These are phyloP conservation scores for Leccinum fallax DNA, from an alignment of 1,284 basidiomycete genomes.

Conservation along the genomic window DNA sequence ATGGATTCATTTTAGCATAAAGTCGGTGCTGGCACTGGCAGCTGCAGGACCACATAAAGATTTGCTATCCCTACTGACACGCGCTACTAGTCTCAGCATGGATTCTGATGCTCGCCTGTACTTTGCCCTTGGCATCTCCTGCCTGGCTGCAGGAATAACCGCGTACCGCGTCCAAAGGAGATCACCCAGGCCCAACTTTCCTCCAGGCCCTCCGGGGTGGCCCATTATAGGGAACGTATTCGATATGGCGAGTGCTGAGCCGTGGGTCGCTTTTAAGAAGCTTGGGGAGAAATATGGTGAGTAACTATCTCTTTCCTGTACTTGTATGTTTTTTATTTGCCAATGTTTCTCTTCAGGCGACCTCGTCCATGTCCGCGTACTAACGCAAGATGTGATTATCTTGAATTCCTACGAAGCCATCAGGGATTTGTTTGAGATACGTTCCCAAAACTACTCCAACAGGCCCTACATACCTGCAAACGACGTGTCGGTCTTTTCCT, in stretches of 20 bases:
- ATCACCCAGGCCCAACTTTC: not conserved
- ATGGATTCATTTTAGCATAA: not conserved
- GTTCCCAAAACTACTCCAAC: conserved; percentile 1
- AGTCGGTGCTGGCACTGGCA: not conserved
- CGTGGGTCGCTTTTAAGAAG: not conserved
- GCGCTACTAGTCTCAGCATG: not conserved
- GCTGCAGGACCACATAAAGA: not conserved
- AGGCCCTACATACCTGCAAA: not conserved
- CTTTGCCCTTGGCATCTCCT: not conserved
- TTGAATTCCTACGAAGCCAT: not conserved
- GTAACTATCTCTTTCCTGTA: not conserved
- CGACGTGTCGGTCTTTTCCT: not conserved
- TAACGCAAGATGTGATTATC: not conserved
- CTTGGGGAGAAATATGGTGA: conserved; percentile 1
- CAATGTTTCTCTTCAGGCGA: not conserved
- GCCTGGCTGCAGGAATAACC: not conserved
- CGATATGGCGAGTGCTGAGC: not conserved
- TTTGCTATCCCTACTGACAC: not conserved
- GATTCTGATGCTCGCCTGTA: not conserved
- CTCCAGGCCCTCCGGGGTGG: not conserved
- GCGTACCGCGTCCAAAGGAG: not conserved
- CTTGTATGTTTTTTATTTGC: not conserved
- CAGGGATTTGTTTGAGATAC: not conserved
- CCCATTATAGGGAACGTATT: not conserved
- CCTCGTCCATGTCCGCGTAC: not conserved